phyloP scores from a whole-genome alignment of 1,284 basidiomycete species.

The Trametes sp. region DNA sequence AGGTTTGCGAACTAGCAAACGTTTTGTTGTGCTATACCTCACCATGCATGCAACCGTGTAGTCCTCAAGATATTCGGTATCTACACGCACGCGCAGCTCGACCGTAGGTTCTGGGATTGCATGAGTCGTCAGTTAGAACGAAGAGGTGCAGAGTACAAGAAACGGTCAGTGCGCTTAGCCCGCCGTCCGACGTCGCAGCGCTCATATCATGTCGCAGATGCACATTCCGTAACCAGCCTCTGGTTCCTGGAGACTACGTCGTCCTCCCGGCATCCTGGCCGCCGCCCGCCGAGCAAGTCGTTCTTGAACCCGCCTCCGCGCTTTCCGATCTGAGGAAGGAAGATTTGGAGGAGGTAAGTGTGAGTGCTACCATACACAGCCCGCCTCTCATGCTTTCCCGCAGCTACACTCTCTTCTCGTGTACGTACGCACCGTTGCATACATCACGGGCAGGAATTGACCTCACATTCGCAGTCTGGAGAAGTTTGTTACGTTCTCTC shows the following conservation, averaged over 20 bases:
- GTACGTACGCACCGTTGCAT: constrained; percentile 44
- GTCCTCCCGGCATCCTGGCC: constrained; percentile 46
- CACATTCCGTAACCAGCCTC: constrained; percentile 33
- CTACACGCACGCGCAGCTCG: constrained; percentile 59
- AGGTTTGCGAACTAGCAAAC: background rate
- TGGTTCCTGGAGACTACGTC: constrained; percentile 49
- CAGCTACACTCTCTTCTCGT: constrained; percentile 64
- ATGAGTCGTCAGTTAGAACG: constrained; percentile 51
- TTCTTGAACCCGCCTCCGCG: constrained; percentile 18
- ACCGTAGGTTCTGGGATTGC: constrained; percentile 57
- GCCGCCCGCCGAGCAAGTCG: constrained; percentile 17
- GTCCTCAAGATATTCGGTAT: constrained; percentile 63
- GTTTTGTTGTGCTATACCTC: constrained; percentile 32
- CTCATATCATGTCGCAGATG: background rate
- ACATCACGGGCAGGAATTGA: background rate
- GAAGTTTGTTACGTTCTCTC: constrained; percentile 71
- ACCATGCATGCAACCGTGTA: constrained; percentile 30
- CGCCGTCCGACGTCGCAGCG: constrained; percentile 42
- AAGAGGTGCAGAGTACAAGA: constrained; percentile 55
- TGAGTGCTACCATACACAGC: too few relatives aligned
- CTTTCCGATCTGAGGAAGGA: constrained; percentile 46
- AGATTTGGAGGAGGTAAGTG: constrained; percentile 52
- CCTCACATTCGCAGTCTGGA: constrained; percentile 53
- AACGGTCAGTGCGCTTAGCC: constrained; percentile 46
- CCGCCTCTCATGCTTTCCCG: background rate